Conservation (phyloP, 2,329 filamentous ascomycete species). For the Geosmithia flava region DNA sequence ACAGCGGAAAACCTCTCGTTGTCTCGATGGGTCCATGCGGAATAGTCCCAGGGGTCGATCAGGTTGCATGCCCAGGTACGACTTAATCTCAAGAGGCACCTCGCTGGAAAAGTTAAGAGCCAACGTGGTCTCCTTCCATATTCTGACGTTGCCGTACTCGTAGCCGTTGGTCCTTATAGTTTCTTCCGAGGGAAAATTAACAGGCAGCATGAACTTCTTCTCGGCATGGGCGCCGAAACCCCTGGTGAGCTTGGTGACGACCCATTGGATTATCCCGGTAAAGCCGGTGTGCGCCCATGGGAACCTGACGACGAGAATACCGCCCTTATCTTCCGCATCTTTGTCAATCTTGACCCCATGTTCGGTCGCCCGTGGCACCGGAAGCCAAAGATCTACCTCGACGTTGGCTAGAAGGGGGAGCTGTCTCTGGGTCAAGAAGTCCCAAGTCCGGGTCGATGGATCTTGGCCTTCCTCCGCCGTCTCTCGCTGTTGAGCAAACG, state of each 20-base stretch:
- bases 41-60: conserved; percentile 51
- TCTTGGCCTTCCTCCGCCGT: conserved; percentile 24
- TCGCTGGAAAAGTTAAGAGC: conserved; percentile 47
- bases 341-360: not conserved
- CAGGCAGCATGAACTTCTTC: conserved; percentile 54
- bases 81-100: conserved; percentile 47
- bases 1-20: conserved; percentile 46
- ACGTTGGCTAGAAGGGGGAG: conserved; percentile 62
- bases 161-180: conserved; percentile 50
- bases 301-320: conserved; percentile 54
- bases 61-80: conserved; percentile 50
- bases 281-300: conserved; percentile 28
- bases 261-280: conserved; percentile 8
- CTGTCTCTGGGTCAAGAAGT: conserved; percentile 58
- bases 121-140: conserved; percentile 47
- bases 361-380: conserved; percentile 22
- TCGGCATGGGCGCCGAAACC: conserved; percentile 40
- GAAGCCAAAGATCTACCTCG: conserved; percentile 54
- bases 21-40: conserved; percentile 45
- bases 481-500: conserved; percentile 52
- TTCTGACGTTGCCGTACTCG: conserved; percentile 43
- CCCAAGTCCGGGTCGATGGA: conserved; percentile 39
- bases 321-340: conserved; percentile 12
- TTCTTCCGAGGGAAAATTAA: conserved; percentile 43
- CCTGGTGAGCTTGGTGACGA: conserved; percentile 32